These are phyloP conservation scores for Aureobasidium sp. DNA, from an alignment of 2,329 filamentous ascomycete genomes.

Conservation along the genomic window DNA sequence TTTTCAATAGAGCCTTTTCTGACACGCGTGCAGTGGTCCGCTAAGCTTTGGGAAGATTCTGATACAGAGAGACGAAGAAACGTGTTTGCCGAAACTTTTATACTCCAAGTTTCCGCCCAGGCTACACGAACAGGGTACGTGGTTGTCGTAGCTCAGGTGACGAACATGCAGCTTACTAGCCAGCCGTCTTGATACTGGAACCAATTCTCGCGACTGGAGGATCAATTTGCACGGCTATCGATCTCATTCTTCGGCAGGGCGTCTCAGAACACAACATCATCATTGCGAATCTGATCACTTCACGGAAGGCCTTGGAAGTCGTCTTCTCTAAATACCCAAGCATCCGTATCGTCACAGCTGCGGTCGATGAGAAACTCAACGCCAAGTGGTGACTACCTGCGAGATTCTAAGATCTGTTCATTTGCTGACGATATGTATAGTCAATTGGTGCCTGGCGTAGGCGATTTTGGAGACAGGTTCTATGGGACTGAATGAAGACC, in stretches of 20 bases:
- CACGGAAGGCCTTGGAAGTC: background rate
- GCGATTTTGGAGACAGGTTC: background rate
- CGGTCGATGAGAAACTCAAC: background rate
- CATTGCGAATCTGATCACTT: background rate
- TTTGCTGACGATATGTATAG: background rate
- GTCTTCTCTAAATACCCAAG: background rate
- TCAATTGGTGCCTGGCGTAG: background rate
- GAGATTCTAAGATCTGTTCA: background rate
- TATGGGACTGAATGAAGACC: background rate
- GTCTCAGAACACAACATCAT: background rate
- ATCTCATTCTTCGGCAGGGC: background rate
- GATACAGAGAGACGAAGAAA: background rate
- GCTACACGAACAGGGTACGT: background rate
- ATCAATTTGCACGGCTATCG: background rate
- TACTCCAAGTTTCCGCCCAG: background rate
- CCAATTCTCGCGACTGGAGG: background rate
- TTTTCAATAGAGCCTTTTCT: background rate
- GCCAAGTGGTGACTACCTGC: background rate
- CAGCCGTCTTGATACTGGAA: background rate
- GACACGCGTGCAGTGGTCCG: background rate
- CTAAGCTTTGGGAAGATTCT: background rate
- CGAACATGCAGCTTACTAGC: no score
- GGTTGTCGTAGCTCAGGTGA: no score
- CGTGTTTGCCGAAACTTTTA: background rate
- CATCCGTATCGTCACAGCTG: background rate